Evolutionary conservation across 495 filamentous ascomycete genomes (phyloP).

Genomic region (Staphylotrichum longicolle): DNA sequence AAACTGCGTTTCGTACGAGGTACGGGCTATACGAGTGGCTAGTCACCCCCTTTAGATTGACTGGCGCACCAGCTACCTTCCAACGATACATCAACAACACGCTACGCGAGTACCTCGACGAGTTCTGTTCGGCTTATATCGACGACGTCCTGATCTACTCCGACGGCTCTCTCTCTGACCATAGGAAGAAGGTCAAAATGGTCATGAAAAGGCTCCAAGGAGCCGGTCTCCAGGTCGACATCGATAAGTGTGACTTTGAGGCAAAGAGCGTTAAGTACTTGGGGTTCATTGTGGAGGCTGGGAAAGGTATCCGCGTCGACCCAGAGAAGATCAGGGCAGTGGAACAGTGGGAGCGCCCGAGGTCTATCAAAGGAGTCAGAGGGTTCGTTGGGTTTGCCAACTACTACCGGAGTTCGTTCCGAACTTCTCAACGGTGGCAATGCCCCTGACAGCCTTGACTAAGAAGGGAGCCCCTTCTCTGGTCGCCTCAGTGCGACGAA

Average conservation of each 20-base stretch:
- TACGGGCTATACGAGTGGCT: slow-evolving; percentile 35
- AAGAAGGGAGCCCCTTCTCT: slow-evolving; percentile 1
- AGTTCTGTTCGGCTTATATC: slow-evolving; percentile 17
- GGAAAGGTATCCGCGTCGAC: background rate
- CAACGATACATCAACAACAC: slow-evolving; percentile 36
- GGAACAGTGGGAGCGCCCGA: background rate
- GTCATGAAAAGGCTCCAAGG: background rate
- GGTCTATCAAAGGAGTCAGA: background rate
- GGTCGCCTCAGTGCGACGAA: background rate
- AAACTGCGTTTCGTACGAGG: slow-evolving; percentile 34
- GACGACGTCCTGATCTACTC: slow-evolving; percentile 17
- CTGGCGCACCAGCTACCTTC: slow-evolving; percentile 26
- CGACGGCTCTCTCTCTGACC: background rate
- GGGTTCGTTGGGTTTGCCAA: slow-evolving; percentile 6
- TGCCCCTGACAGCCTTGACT: background rate
- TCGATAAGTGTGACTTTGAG: slow-evolving; percentile 4
- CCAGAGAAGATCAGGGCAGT: background rate
- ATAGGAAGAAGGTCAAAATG: slow-evolving; percentile 1
- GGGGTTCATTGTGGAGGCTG: background rate
- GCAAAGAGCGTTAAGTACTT: background rate
- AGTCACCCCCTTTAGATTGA: slow-evolving; percentile 39
- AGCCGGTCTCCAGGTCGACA: background rate
- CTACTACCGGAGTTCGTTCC: slow-evolving; percentile 2
- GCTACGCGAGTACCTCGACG: slow-evolving; percentile 28
- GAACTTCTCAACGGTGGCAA: background rate